Conservation (phyloP, 164 flowering plant species). For the Macadamia tetraphylla region DNA sequence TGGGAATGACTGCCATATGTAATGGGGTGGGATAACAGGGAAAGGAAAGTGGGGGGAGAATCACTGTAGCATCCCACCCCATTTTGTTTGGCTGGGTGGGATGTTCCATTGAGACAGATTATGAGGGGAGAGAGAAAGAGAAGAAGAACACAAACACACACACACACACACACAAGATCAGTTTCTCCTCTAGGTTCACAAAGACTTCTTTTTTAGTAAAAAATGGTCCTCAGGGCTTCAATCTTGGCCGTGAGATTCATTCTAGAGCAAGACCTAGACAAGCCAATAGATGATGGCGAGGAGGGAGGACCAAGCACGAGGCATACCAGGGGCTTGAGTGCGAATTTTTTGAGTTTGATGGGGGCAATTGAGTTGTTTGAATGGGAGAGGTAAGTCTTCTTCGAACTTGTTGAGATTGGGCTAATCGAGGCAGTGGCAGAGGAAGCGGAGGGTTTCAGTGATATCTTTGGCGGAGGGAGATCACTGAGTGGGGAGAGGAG, state of each 20-base stretch:
- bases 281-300: constrained; percentile 76
- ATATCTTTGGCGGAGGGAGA: constrained; percentile 65
- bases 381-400: constrained; percentile 55
- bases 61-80: too few species aligned
- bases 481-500: constrained; percentile 35
- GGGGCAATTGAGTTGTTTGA: constrained; percentile 59
- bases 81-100: too few species aligned
- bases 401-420: constrained; percentile 34
- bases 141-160: too few species aligned
- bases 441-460: constrained; percentile 40
- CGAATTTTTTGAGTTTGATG: constrained; percentile 58
- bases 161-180: too few species aligned
- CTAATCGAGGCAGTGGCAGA: constrained; percentile 44
- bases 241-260: constrained; percentile 33
- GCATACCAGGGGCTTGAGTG: constrained; percentile 65
- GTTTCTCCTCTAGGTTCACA: too few species aligned
- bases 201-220: too few species aligned
- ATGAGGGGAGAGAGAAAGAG: too few species aligned
- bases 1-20: too few species aligned
- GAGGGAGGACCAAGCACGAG: constrained; percentile 70
- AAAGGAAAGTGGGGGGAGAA: too few species aligned
- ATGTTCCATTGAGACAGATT: too few species aligned
- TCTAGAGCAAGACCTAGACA: constrained; percentile 49
- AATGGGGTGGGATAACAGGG: too few species aligned
- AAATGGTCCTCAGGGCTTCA: constrained; percentile 28